These are phyloP conservation scores for Sporothrix luriei DNA, from an alignment of 2,329 filamentous ascomycete species.

Conservation along the genomic window DNA sequence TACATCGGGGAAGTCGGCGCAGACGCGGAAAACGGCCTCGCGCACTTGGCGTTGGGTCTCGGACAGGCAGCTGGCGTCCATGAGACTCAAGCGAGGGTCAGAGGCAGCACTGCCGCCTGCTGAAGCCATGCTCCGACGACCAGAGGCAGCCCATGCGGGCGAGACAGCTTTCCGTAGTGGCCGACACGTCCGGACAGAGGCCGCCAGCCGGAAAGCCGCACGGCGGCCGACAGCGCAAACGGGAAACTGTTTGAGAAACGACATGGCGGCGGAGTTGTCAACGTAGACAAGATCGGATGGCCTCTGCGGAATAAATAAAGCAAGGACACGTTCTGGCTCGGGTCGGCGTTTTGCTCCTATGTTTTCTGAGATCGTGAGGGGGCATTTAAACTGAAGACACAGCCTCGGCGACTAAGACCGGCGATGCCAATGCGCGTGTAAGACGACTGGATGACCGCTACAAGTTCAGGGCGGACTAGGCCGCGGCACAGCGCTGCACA, in stretches of 20 bases:
- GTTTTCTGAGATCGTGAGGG: neutral
- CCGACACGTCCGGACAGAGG: neutral
- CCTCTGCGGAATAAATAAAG: neutral
- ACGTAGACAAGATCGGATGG: neutral
- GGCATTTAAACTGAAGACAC: neutral
- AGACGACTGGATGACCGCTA: neutral
- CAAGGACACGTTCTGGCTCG: neutral
- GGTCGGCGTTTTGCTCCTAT: conserved; percentile 25
- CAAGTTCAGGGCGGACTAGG: neutral
- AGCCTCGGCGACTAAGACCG: conserved; percentile 18
- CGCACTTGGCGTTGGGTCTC: conserved; percentile 34
- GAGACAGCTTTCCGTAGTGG: neutral
- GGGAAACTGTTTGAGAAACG: conserved; percentile 12
- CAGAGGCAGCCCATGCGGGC: neutral
- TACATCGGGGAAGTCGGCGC: conserved; percentile 33
- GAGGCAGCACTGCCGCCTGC: conserved; percentile 19
- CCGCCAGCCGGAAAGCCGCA: neutral
- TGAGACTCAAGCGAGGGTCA: conserved; percentile 32
- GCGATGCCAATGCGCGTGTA: neutral
- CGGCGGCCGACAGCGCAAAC: conserved; percentile 4
- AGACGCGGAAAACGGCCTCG: conserved; percentile 33
- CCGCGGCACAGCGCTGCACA: conserved; percentile 9
- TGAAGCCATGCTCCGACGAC: conserved; percentile 3
- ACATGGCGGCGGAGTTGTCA: neutral
- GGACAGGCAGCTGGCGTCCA: conserved; percentile 32